Evolutionary conservation across 2,329 filamentous ascomycete genomes (phyloP), one percentile per base, ranked within the genome.

Genomic region (Bipolaris sorokiniana): DNA sequence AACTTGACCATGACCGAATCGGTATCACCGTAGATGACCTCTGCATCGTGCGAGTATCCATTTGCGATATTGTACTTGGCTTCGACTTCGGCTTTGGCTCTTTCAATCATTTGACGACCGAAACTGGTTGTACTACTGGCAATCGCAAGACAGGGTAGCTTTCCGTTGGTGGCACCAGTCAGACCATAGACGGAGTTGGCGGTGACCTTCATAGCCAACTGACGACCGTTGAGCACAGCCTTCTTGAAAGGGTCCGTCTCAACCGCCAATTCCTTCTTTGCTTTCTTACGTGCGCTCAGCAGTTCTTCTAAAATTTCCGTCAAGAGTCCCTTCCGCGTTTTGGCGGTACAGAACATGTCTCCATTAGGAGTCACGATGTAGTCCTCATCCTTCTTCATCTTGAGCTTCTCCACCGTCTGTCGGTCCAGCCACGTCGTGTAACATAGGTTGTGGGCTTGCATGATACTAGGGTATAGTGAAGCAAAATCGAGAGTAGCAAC

Each of bases 1-100:
- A 99, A 99, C 73, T 97, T 98, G 60, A 99, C 94, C 95, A 99
- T 99, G 80, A 99, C 95, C 7, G 95, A 99, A 83, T 99, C 95
- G 1, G 95, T 99, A 77, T 99, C 95, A 80, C 95, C 95, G 68
- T 99, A 99, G 62, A 99, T 96, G 79, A 99, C 95, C 73, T 97
- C 88, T 0, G 95, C 95, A 75, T 99, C 91, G 75, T 98, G 92
- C 1, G 86, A 87, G 77, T 98, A 99, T 16, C 95, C 95, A 69
- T 99, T 98, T 48, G 91, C 91, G 54, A 97, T 93, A 47, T 86
- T 94, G 77, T 97, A 99, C 65, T 87, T 88, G 38, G 85, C 83
- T 78, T 98, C 94, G 6, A 99, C 95, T 74, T 98, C 95, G n/a
- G 90, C 85, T 77, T 97, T 98, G 0, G 95, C 98, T 79, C 89